Base-by-base conservation (phyloP, 495 filamentous ascomycete species). In the Penicillium odoratum region DNA sequence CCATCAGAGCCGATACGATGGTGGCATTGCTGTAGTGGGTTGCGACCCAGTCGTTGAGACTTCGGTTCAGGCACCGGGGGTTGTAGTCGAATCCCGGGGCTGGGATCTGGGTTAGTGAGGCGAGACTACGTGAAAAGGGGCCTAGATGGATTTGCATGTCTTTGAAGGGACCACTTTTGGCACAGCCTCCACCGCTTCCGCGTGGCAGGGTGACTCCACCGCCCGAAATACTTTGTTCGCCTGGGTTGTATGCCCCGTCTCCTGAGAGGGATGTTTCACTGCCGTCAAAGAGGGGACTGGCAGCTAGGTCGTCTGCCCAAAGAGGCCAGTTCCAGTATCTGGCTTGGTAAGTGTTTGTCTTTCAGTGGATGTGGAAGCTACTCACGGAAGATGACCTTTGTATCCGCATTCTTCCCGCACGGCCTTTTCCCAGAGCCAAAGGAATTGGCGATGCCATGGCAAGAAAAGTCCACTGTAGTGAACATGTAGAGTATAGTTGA, bases 331-430 rank as follows among this genome's bases (percentile, higher is more conserved):
- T 36, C 33, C 33, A 36, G 33, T 36, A 36, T 11, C 33, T 36
- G 33, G 33, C 4, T 10, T 36, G 10, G 33, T 36, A 8, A 36
- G 33, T 36, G 33, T 8, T 11, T 36, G 33, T 11, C 9, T 36
- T 9, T 1, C 3, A 36, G 9, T 36, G 33, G 33, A 33, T 21
- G 1, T 21, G 8, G 33, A 51, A 18, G n/a, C 11, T n/a, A 49
- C 64, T 45, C 30, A 71, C 62, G 69, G 69, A 1, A 83, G 79
- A 52, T 70, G 71, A 11, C 84, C 86, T 0, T 57, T 77, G 60
- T 88, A 90, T 28, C 83, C 83, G 61, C 88, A 92, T 63, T 92
- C 88, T 4, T 85, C 78, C 9, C 76, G 74, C 15, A 92, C 74
- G 3, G 87, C 83, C 55, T 78, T 77, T 66, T 91, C 88, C 68